Conservation (phyloP, 306 rosid species). For the Potentilla sterilis region DNA sequence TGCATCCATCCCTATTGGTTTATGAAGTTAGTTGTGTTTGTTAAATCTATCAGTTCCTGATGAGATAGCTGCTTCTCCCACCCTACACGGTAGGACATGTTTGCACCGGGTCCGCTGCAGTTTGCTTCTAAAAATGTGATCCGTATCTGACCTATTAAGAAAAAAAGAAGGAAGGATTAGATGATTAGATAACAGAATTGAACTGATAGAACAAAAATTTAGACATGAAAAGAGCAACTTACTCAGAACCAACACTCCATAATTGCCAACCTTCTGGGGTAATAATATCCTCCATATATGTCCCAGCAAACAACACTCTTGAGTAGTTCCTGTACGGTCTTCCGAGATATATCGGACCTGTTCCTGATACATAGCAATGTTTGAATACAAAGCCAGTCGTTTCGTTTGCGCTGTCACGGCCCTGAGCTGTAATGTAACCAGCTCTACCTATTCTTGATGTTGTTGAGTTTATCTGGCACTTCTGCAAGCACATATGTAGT, state of each 20-base stretch:
- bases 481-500: neutral
- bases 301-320: slow-evolving; percentile 5
- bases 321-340: slow-evolving; percentile 9
- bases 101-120: slow-evolving; percentile 22
- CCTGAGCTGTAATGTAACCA: slow-evolving; percentile 16
- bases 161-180: neutral
- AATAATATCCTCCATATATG: neutral
- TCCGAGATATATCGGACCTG: neutral
- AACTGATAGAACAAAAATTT: neutral
- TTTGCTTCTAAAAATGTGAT: slow-evolving; percentile 18
- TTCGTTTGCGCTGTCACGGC: neutral
- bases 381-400: slow-evolving; percentile 17
- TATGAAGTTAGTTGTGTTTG: slow-evolving; percentile 2
- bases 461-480: neutral
- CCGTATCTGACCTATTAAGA: neutral
- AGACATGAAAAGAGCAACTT: neutral
- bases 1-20: slow-evolving; percentile 28
- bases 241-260: neutral
- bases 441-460: neutral
- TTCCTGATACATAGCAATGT: neutral
- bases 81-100: neutral
- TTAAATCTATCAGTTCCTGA: neutral
- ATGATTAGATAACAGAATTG: neutral
- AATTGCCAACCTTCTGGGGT: slow-evolving; percentile 10
- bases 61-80: slow-evolving; percentile 23